A percentile compares a stretch with the other conserved stretches of the same genome.
phyloP scores from a whole-genome alignment of 177 flowering plant species.

The Vitis hybrid region DNA sequence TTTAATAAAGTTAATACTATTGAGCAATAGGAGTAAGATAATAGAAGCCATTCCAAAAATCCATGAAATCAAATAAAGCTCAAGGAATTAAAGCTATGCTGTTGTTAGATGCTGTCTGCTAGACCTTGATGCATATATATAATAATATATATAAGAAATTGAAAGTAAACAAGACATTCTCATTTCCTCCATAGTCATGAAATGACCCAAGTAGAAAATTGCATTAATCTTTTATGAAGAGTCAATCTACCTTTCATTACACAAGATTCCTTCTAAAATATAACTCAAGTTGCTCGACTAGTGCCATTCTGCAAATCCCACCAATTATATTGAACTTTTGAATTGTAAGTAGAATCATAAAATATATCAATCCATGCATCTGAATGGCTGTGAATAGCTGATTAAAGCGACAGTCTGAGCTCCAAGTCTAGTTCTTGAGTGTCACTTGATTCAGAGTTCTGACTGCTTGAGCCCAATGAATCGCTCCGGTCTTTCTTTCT shows the following conservation, averaged over 20 bases:
- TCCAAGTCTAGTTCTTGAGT: slow-evolving; percentile 60
- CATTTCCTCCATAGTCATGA: slow-evolving; percentile 3
- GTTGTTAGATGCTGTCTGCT: slow-evolving; percentile 1
- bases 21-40: slow-evolving; percentile 3
- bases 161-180: not conserved
- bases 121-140: not conserved
- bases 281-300: slow-evolving; percentile 4
- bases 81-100: not conserved
- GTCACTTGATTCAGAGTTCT: slow-evolving; percentile 54
- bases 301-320: not conserved
- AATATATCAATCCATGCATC: not conserved
- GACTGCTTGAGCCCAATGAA: slow-evolving; percentile 51
- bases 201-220: slow-evolving; percentile 10
- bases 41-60: not conserved
- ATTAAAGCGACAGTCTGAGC: slow-evolving; percentile 51
- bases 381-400: not conserved
- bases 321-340: slow-evolving; percentile 2
- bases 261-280: slow-evolving; percentile 12
- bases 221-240: slow-evolving; percentile 2
- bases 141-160: not conserved
- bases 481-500: slow-evolving; percentile 31
- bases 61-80: not conserved
- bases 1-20: slow-evolving; percentile 11
- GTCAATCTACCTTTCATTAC: slow-evolving; percentile 16
- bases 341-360: not conserved